These are phyloP conservation scores for Lactuca sativa DNA, from an alignment of 129 eudicot species.

Conservation along the genomic window DNA sequence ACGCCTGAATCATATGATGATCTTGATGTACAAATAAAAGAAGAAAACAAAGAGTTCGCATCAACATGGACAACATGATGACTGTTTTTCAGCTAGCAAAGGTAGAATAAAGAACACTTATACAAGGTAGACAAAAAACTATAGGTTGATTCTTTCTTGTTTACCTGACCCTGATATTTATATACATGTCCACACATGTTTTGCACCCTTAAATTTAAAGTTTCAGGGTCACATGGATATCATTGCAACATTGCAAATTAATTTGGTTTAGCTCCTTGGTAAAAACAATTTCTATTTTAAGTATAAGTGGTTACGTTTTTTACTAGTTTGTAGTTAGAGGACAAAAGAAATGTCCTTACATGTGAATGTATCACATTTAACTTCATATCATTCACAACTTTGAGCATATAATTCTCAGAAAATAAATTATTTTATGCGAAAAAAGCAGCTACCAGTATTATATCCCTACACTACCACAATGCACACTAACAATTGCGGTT, in stretches of 20 bases:
- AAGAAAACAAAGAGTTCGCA: conserved; percentile 12
- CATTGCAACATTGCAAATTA: background rate
- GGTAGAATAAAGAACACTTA: background rate
- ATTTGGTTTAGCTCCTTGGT: background rate
- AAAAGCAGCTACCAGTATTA: background rate
- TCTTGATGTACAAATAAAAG: conserved; percentile 4
- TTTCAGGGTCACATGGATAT: background rate
- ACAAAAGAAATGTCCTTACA: background rate
- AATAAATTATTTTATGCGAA: too few relatives aligned
- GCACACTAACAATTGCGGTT: too few relatives aligned
- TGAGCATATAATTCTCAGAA: background rate
- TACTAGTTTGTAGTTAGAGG: background rate
- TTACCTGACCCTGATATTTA: background rate
- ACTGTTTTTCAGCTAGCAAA: background rate
- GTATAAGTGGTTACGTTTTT: background rate
- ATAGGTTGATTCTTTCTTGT: background rate
- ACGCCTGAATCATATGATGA: conserved; percentile 4
- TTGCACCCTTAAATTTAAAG: background rate
- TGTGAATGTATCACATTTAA: background rate
- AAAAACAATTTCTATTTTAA: background rate
- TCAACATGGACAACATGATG: conserved; percentile 17
- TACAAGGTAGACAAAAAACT: background rate
- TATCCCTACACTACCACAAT: too few relatives aligned
- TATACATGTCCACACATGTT: background rate
- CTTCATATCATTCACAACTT: background rate